A percentile compares a stretch with the other conserved stretches of the same genome.
phyloP scores from a whole-genome alignment of 1,284 basidiomycete species.

The Schizopora paradoxa region DNA sequence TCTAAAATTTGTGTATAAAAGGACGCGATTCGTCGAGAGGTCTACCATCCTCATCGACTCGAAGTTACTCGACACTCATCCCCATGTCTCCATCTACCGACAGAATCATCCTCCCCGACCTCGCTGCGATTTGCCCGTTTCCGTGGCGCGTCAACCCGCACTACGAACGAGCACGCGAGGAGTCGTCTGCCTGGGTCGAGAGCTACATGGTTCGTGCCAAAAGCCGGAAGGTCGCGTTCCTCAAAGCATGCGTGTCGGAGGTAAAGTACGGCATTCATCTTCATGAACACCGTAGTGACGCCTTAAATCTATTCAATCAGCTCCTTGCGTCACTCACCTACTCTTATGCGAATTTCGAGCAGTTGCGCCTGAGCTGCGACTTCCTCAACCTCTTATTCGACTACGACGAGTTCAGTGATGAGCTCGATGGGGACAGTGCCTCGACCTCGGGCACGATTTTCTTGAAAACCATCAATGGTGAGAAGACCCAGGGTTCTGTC shows the following conservation, averaged over 20 bases:
- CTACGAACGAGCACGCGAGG: slow-evolving; percentile 21
- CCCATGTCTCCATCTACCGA: too few species aligned
- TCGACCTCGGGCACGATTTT: background rate
- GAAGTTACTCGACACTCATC: too few species aligned
- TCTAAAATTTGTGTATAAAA: too few species aligned
- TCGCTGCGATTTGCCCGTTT: slow-evolving; percentile 42
- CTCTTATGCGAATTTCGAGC: slow-evolving; percentile 4
- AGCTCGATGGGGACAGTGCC: background rate
- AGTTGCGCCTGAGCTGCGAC: slow-evolving; percentile 5
- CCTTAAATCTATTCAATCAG: too few species aligned
- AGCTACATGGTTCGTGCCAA: slow-evolving; percentile 49
- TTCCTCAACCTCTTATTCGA: slow-evolving; percentile 1
- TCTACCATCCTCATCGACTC: too few species aligned
- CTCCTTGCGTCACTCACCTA: slow-evolving; percentile 3
- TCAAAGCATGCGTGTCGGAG: too few species aligned
- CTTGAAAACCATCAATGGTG: background rate
- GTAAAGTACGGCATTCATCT: too few species aligned
- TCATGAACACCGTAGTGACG: too few species aligned
- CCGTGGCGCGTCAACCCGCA: slow-evolving; percentile 20
- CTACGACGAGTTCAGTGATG: slow-evolving; percentile 11
- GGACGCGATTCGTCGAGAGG: too few species aligned
- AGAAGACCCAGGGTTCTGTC: background rate
- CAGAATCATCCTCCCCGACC: slow-evolving; percentile 56
- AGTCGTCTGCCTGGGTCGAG: slow-evolving; percentile 58
- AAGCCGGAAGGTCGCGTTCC: too few species aligned